These are phyloP conservation scores for Talaromyces albobiverticillius DNA, from an alignment of 2,329 filamentous ascomycete species.

Conservation along the genomic window DNA sequence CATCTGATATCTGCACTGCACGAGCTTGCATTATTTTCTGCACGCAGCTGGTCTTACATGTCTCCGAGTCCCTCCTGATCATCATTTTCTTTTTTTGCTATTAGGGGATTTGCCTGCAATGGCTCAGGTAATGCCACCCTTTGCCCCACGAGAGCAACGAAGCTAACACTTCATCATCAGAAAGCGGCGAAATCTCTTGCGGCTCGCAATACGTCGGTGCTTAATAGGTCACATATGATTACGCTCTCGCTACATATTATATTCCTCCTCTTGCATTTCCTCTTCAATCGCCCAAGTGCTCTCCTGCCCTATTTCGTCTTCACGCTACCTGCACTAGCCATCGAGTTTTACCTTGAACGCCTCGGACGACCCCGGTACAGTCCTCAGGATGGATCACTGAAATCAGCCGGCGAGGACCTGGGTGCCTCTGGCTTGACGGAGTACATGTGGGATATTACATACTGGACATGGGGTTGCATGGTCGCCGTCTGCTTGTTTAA, in stretches of 20 bases:
- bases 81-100: background rate
- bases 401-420: conserved; percentile 80
- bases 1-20: no score
- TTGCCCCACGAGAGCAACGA: background rate
- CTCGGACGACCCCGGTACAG: conserved; percentile 76
- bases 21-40: background rate
- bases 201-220: conserved; percentile 70
- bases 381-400: conserved; percentile 62
- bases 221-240: conserved; percentile 79
- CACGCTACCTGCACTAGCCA: conserved; percentile 70
- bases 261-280: conserved; percentile 70
- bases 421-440: conserved; percentile 85
- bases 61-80: background rate
- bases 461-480: conserved; percentile 84
- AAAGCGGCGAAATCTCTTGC: conserved; percentile 62
- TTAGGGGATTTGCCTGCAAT: conserved; percentile 8
- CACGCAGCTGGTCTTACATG: background rate
- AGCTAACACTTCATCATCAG: conserved; percentile 25
- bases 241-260: conserved; percentile 68
- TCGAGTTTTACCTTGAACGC: conserved; percentile 82
- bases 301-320: conserved; percentile 68
- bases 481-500: conserved; percentile 73
- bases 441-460: conserved; percentile 96
- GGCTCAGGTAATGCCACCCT: conserved; percentile 19
- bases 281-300: conserved; percentile 61